Conservation (phyloP, 495 filamentous ascomycete genomes). For the Penicillium diatomitis region DNA sequence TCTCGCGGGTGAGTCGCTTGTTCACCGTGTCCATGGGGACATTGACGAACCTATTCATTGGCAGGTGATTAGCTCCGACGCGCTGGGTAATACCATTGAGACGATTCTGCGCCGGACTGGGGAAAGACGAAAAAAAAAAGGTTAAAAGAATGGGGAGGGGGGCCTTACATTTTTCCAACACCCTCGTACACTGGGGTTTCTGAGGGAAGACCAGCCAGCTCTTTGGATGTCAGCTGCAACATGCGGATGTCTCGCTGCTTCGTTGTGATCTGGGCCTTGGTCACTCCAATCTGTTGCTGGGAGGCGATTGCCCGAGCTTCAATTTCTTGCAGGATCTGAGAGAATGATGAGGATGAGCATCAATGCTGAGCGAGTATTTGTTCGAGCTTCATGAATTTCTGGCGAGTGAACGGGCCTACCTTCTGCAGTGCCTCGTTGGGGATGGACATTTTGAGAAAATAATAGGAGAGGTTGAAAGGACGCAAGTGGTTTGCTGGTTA, state of each 20-base stretch:
- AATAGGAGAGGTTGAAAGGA: too few relatives aligned
- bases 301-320: constrained; percentile 78
- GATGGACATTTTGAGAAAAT: constrained; percentile 67
- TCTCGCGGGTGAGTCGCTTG: constrained; percentile 65
- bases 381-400: background rate
- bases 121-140: background rate
- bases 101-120: background rate
- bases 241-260: constrained; percentile 87
- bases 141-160: background rate
- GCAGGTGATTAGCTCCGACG: background rate
- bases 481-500: too few relatives aligned
- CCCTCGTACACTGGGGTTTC: constrained; percentile 86
- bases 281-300: constrained; percentile 85
- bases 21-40: constrained; percentile 65
- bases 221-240: constrained; percentile 76
- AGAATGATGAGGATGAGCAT: background rate
- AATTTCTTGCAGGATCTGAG: constrained; percentile 85
- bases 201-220: constrained; percentile 67
- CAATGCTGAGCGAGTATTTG: too few relatives aligned
- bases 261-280: constrained; percentile 71
- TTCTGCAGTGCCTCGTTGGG: constrained; percentile 93
- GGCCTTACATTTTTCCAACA: constrained; percentile 85
- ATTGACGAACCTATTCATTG: constrained; percentile 65
- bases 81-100: background rate
- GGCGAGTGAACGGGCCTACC: constrained; percentile 36